These are phyloP conservation scores for Aegilops sharonensis DNA, from an alignment of 176 grass and related monocot genomes.

Conservation along the genomic window DNA sequence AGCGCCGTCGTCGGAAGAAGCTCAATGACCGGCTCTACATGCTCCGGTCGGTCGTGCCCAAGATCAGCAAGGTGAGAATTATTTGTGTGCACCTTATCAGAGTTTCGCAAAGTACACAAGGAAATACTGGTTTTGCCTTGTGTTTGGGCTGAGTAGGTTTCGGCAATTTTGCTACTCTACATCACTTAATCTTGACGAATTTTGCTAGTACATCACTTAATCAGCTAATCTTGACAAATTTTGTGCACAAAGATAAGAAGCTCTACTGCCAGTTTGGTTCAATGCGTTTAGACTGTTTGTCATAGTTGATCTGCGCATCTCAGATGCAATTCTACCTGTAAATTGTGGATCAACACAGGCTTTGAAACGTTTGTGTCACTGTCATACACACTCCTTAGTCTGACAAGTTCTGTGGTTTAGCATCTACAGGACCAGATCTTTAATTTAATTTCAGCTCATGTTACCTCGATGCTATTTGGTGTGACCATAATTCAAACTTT, in stretches of 20 bases:
- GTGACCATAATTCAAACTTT: neutral
- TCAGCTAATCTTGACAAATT: neutral
- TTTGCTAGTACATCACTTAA: neutral
- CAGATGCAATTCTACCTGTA: no score
- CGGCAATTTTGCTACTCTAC: neutral
- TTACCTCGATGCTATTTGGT: neutral
- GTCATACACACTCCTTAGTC: no score
- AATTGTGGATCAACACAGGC: no score
- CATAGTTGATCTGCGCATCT: no score
- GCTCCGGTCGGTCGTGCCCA: conserved; percentile 95
- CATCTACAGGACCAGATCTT: neutral
- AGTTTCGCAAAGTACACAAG: neutral
- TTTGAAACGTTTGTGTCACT: no score
- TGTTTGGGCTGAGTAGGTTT: neutral
- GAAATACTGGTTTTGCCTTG: neutral
- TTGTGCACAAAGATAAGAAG: neutral
- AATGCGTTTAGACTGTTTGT: no score
- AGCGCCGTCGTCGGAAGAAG: conserved; percentile 95
- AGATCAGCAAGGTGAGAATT: conserved; percentile 97
- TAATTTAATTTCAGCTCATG: neutral
- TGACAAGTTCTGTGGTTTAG: no score
- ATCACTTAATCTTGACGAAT: neutral
- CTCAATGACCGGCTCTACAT: conserved; percentile 99
- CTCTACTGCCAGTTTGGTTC: no score
- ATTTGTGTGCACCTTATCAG: neutral